phyloP scores from a whole-genome alignment of 2,329 filamentous ascomycete genomes.

The Monosporascus sp. region DNA sequence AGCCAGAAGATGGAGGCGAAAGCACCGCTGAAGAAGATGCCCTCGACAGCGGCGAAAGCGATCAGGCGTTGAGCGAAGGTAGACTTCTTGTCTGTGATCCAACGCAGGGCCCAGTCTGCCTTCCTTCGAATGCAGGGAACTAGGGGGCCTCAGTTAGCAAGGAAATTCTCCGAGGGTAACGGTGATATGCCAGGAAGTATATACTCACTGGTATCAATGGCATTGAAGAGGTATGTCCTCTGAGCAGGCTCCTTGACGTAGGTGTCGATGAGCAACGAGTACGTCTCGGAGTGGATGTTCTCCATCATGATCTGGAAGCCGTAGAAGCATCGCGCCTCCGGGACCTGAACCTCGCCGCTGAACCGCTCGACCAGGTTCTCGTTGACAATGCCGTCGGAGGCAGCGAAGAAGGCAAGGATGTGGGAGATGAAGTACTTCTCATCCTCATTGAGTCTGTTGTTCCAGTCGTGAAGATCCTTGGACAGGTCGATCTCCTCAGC shows the following conservation, averaged over 20 bases:
- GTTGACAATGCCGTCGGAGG: conserved; percentile 98
- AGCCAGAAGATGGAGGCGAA: conserved; percentile 99
- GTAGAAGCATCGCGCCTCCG: conserved; percentile 98
- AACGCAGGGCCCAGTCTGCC: conserved; percentile 93
- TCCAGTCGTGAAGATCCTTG: conserved; percentile 99
- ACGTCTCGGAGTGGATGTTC: conserved; percentile 99
- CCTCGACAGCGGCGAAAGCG: conserved; percentile 95
- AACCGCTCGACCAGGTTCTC: conserved; percentile 99
- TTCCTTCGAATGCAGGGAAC: conserved; percentile 97
- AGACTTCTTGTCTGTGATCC: conserved; percentile 91
- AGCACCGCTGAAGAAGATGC: conserved; percentile 98
- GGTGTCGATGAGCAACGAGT: conserved; percentile 97
- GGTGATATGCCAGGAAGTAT: conserved; percentile 1
- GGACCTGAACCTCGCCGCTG: conserved; percentile 92
- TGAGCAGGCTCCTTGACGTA: conserved; percentile 98
- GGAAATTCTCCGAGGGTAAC: neutral
- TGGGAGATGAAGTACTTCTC: conserved; percentile 98
- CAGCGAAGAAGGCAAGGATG: conserved; percentile 97
- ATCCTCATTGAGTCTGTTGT: conserved; percentile 93
- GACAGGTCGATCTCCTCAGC: conserved; percentile 98
- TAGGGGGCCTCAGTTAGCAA: conserved; percentile 29
- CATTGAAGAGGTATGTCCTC: conserved; percentile 92
- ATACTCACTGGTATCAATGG: conserved; percentile 87
- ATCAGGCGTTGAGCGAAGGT: conserved; percentile 94
- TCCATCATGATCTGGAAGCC: conserved; percentile 99